Base-by-base conservation (phyloP, 2,329 filamentous ascomycete species). In the Claviceps africana region DNA sequence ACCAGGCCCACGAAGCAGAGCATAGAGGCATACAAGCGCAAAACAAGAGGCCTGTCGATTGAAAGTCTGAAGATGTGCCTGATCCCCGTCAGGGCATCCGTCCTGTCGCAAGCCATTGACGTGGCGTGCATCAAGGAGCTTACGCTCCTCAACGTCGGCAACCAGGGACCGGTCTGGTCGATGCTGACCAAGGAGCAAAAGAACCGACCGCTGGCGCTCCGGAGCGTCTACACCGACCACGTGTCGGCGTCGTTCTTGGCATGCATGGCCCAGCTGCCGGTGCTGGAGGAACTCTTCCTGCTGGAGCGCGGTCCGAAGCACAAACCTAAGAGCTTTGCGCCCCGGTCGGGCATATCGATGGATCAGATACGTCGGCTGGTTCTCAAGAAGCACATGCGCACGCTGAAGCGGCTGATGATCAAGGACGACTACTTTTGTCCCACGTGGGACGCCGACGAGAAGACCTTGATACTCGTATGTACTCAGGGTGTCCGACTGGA, bases 151-250 rank as follows among this genome's bases (percentile, higher is more conserved):
- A 82, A 81, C 55, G 80, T 84, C 19, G 82, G 82, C 1, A 69
- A 75, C 5, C 82, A 85, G 61, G 70, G 70, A 30, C 67, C 74
- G 0, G 75, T 85, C 55, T 85, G 82, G 82, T 67, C 70, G 1
- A 64, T 77, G 52, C 64, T 85, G 43, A 65, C 71, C 19, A 77
- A 74, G 56, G 72, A 81, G 57, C 79, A 82, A 60, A 71, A 70
- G 49, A 58, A 67, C 1, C 64, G 68, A 9, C 72, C 76, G 0
- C 65, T 84, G 42, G 70, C 74, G 0, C 63, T 85, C 43, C 70
- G 72, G 48, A 78, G 74, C 55, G 76, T 85, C 51, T 79, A 78
- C 57, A 83, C 80, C 0, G 82, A 85, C 59, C 76, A 83, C 56
- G 80, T 83, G 21, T 77, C 78, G 0, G 57, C 64, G 1, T 62